Evolutionary conservation across 352 stramenopile genomes (phyloP).

Genomic region (Phytophthora syringae): DNA sequence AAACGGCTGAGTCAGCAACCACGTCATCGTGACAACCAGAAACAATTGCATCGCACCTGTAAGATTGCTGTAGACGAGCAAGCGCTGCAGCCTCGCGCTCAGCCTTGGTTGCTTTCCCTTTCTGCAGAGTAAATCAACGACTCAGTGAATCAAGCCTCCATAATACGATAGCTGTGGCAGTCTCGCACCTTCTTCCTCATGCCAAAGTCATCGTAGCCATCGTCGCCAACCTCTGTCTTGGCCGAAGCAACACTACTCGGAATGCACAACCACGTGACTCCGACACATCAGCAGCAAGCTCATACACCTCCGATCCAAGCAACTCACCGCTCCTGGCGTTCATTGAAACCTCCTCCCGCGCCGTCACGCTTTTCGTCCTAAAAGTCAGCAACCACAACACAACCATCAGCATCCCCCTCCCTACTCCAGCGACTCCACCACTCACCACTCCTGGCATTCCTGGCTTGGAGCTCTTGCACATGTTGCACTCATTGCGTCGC

Average conservation of each 20-base stretch:
- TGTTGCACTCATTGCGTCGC: slow-evolving; percentile 85
- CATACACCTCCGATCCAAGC: background rate
- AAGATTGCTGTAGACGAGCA: slow-evolving; percentile 79
- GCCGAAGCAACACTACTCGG: slow-evolving; percentile 61
- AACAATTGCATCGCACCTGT: slow-evolving; percentile 50
- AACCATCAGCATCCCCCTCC: background rate
- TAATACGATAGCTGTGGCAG: background rate
- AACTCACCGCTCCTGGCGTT: slow-evolving; percentile 75
- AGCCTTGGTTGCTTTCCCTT: slow-evolving; percentile 71
- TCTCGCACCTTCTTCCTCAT: slow-evolving; percentile 78
- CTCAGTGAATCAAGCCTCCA: background rate
- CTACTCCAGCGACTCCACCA: background rate
- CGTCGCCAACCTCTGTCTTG: slow-evolving; percentile 81
- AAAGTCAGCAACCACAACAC: background rate
- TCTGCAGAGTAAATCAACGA: slow-evolving; percentile 34
- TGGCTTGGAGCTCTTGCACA: slow-evolving; percentile 85
- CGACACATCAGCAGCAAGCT: background rate
- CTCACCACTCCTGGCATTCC: slow-evolving; percentile 65
- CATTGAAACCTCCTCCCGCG: slow-evolving; percentile 83
- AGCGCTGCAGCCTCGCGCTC: slow-evolving; percentile 85
- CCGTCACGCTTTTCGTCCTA: slow-evolving; percentile 85
- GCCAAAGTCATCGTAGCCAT: slow-evolving; percentile 90
- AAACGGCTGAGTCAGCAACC: slow-evolving; percentile 3
- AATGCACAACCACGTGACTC: slow-evolving; percentile 1
- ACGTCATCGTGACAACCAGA: background rate